These are phyloP conservation scores for Boletales sp. DNA, from an alignment of 768 basidiomycete species.

Conservation along the genomic window DNA sequence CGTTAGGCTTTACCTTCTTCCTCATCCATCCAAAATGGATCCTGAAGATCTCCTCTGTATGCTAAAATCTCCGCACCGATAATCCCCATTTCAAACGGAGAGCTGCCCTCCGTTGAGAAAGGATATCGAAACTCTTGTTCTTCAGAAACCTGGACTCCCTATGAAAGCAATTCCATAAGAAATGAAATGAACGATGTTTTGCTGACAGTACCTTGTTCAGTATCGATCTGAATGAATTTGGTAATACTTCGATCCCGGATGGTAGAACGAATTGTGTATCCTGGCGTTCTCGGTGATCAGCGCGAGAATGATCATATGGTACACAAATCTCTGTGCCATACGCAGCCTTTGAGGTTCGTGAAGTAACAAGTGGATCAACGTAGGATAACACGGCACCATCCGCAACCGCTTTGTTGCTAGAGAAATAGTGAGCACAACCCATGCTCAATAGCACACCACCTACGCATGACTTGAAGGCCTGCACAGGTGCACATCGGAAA, in stretches of 20 bases:
- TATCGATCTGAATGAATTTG: neutral
- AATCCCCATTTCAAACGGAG: neutral
- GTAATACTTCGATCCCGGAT: neutral
- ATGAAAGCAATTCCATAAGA: neutral
- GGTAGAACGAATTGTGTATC: neutral
- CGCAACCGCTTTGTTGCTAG: neutral
- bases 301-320: slow-evolving; percentile 22
- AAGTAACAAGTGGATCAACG: slow-evolving; percentile 43
- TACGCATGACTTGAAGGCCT: too few species aligned
- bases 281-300: slow-evolving; percentile 31
- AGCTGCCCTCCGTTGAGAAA: neutral
- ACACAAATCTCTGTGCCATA: slow-evolving; percentile 34
- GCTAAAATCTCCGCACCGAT: slow-evolving; percentile 7
- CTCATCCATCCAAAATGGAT: slow-evolving; percentile 9
- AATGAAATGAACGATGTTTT: neutral
- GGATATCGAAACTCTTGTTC: slow-evolving; percentile 5
- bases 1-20: slow-evolving; percentile 4
- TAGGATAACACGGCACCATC: slow-evolving; percentile 15
- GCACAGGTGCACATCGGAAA: slow-evolving; percentile 37
- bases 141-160: neutral
- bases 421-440: neutral
- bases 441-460: too few species aligned
- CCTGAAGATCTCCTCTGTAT: slow-evolving; percentile 6
- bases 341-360: slow-evolving; percentile 13
- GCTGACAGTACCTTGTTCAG: neutral